phyloP scores from a whole-genome alignment of 768 basidiomycete genomes.

The Amylocystis lapponica region DNA sequence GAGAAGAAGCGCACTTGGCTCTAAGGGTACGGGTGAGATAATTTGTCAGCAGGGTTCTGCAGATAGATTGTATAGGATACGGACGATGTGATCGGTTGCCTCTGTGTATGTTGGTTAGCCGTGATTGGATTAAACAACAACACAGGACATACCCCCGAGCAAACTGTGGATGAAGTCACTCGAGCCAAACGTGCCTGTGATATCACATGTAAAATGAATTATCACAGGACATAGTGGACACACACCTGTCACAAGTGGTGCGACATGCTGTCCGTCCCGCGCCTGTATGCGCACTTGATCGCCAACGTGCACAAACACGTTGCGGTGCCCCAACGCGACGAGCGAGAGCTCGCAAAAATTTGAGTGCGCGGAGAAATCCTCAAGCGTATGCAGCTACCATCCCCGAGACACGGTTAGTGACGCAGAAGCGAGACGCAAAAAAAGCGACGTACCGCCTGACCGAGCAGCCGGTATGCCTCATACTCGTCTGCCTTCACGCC shows the following conservation, averaged over 20 bases:
- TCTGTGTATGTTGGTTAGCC: constrained; percentile 28
- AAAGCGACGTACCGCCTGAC: constrained; percentile 46
- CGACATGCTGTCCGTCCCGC: constrained; percentile 68
- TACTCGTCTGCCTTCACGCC: constrained; percentile 65
- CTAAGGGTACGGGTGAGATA: too few species aligned
- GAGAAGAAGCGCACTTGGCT: not conserved
- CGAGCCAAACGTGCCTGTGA: constrained; percentile 63
- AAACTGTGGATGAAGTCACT: constrained; percentile 78
- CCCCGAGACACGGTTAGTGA: not conserved
- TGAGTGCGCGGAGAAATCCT: constrained; percentile 86
- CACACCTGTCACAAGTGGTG: constrained; percentile 75
- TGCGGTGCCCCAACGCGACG: constrained; percentile 60
- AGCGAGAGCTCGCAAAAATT: constrained; percentile 87
- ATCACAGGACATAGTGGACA: not conserved
- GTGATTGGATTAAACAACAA: not conserved
- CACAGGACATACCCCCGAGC: constrained; percentile 53
- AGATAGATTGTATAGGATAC: constrained; percentile 20
- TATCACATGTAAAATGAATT: not conserved
- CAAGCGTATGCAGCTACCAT: constrained; percentile 65
- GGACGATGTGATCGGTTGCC: constrained; percentile 57
- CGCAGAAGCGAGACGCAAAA: not conserved
- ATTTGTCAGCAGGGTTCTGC: too few species aligned
- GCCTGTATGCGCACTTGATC: constrained; percentile 70
- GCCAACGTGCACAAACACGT: constrained; percentile 87
- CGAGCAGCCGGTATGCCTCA: constrained; percentile 77